Percentiles rank a stretch among this genome's conserved stretches.
phyloP scores from a whole-genome alignment of 2,329 filamentous ascomycete genomes.

The Alternaria burnsii region DNA sequence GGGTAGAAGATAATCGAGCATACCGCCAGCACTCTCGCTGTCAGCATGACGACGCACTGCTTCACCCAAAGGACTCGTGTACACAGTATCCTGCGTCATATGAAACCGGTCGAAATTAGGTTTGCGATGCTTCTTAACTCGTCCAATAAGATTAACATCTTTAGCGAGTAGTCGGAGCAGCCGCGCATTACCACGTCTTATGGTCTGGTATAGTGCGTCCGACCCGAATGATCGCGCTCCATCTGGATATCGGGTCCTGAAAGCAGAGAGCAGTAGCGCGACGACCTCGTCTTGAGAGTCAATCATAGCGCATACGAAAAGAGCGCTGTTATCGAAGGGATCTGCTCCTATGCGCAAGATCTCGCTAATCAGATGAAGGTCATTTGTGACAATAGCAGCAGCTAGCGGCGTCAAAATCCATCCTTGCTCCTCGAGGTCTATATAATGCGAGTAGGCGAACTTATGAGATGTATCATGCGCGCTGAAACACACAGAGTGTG shows the following conservation, averaged over 20 bases:
- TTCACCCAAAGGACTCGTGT: background rate
- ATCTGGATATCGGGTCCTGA: background rate
- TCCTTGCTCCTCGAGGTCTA: too few relatives aligned
- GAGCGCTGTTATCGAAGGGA: background rate
- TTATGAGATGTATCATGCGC: background rate
- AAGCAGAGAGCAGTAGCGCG: background rate
- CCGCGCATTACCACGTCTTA: background rate
- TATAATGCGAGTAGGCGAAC: too few relatives aligned
- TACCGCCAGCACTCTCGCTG: too few relatives aligned
- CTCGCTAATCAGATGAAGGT: fast-evolving
- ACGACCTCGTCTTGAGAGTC: fast-evolving
- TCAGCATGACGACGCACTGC: background rate
- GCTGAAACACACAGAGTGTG: background rate
- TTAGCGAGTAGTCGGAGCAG: background rate
- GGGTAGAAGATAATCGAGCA: background rate
- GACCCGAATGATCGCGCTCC: background rate
- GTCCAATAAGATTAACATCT: background rate
- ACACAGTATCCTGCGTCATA: too few relatives aligned
- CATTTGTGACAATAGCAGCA: fast-evolving
- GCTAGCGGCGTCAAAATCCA: background rate
- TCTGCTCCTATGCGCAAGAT: background rate
- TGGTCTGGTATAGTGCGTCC: background rate
- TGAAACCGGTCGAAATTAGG: too few relatives aligned
- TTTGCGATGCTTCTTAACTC: background rate
- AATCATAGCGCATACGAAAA: background rate